Base-by-base conservation (phyloP, 1,284 basidiomycete genomes). In the Malassezia yamatoensis region DNA sequence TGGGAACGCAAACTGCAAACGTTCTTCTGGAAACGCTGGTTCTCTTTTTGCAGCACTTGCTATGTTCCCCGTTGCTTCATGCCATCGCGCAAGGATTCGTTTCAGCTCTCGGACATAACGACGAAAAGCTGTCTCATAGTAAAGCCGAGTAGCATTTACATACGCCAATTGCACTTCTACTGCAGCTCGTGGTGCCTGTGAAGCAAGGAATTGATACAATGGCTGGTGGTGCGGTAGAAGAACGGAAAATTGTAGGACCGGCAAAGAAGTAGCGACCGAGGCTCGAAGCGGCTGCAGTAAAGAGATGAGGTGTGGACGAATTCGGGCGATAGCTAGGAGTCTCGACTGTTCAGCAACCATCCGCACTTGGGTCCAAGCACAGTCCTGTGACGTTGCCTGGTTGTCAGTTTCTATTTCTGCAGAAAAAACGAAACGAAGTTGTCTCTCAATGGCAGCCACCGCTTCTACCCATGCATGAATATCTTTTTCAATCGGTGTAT, bases 61-160 rank as follows among this genome's bases (percentile, higher is more conserved):
- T 1, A 58, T 33, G 13, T 18, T 40, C n/a, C 9, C n/a, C 2
- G 42, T 37, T n/a, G 50, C n/a, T 39, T 68, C 66, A 16, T 2
- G 29, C 66, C 66, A 68, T 7, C 65, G 39, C 18, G 65, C 54
- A 5, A 64, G 32, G 8, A 62, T 39, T 4, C 54, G 53, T 11
- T 53, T 56, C 0, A 72, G 44, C 44, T 61, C 85, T 33, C 94
- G 80, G 29, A 85, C 81, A 73, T 98, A 99, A 46, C 94, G 79
- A 56, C 94, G 79, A 71, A 98, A 91, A 0, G 86, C 89, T 15
- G 94, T 96, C 76, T 99, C 94, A 62, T 90, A 96, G 74, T 96
- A 99, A 16, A 88, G 82, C 18, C 90, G 82, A 4, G 88, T 86
- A 11, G 87, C 83, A 42, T 82, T 82, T 33, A 87, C 78, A 72